Evolutionary conservation across 345 rosid species (phyloP).

Genomic region (Euclidium syriacum): DNA sequence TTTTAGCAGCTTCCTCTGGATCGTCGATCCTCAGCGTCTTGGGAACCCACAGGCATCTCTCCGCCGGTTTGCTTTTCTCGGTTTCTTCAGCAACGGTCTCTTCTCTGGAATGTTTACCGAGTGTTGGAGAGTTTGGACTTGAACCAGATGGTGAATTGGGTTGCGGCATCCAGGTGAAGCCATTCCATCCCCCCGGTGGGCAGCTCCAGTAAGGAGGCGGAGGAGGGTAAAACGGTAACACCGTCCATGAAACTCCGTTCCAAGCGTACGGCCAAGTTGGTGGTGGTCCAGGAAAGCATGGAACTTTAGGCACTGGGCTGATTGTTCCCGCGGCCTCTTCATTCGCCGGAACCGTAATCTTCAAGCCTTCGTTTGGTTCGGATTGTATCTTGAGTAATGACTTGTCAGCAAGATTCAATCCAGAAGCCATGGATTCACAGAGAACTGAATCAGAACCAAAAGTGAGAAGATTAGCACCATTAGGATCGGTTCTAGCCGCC

Average conservation of each 20-base stretch:
- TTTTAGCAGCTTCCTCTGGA: slow-evolving; percentile 83
- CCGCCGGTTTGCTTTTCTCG: slow-evolving; percentile 39
- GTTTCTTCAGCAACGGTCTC: slow-evolving; percentile 39
- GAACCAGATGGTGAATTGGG: slow-evolving; percentile 55
- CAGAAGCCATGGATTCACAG: slow-evolving; percentile 82
- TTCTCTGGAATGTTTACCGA: slow-evolving; percentile 90
- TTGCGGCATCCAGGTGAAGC: slow-evolving; percentile 61
- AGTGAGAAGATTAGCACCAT: slow-evolving; percentile 56
- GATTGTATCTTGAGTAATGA: slow-evolving; percentile 32
- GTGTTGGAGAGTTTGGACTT: slow-evolving; percentile 67
- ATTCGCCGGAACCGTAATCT: slow-evolving; percentile 18
- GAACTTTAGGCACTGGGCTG: slow-evolving; percentile 20
- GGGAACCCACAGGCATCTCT: slow-evolving; percentile 72
- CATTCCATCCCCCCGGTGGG: slow-evolving; percentile 60
- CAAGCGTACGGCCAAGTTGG: slow-evolving; percentile 38
- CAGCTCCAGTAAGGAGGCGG: slow-evolving; percentile 71
- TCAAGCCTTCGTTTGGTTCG: slow-evolving; percentile 19
- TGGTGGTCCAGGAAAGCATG: slow-evolving; percentile 35
- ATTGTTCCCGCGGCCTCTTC: slow-evolving; percentile 18
- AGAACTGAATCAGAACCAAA: slow-evolving; percentile 72
- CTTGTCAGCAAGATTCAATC: slow-evolving; percentile 66
- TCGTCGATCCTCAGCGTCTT: slow-evolving; percentile 84
- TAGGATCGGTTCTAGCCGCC: slow-evolving; percentile 41
- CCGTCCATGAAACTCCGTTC: slow-evolving; percentile 35
- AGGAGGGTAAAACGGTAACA: slow-evolving; percentile 28